Evolutionary conservation across 345 rosid genomes (phyloP).

Genomic region (Sonneratia alba): DNA sequence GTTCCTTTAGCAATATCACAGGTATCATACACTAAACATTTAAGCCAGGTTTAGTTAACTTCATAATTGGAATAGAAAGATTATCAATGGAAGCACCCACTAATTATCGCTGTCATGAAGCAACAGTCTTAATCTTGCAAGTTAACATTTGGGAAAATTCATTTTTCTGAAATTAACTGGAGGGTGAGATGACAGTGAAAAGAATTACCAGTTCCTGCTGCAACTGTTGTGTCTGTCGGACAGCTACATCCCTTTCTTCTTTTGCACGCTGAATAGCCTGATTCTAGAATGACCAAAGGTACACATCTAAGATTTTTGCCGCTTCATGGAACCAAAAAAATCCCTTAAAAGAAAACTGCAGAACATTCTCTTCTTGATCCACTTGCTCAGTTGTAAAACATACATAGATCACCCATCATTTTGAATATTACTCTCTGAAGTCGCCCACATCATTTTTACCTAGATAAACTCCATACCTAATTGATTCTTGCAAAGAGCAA

Average conservation of each 20-base stretch:
- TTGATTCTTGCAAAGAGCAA: not conserved
- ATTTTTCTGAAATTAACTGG: not conserved
- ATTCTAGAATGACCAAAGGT: slow-evolving; percentile 6
- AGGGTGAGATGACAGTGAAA: not conserved
- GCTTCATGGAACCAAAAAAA: not conserved
- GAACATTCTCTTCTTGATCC: not conserved
- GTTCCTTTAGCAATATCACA: not conserved
- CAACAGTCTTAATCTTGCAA: not conserved
- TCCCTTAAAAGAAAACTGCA: not conserved
- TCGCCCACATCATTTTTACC: not conserved
- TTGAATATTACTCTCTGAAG: not conserved
- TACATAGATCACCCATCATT: not conserved
- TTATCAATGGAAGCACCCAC: not conserved
- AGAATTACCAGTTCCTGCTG: slow-evolving; percentile 69
- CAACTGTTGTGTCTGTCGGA: slow-evolving; percentile 61
- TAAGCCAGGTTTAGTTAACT: not conserved
- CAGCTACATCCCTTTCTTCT: slow-evolving; percentile 76
- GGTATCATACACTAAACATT: not conserved
- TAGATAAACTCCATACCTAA: not conserved
- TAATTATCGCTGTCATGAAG: not conserved
- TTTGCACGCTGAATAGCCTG: slow-evolving; percentile 61
- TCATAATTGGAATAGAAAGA: not conserved
- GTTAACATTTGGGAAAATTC: not conserved
- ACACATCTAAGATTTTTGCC: not conserved
- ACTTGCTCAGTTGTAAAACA: not conserved